Evolutionary conservation across 2,329 filamentous ascomycete species (phyloP), one percentile per base, ranked within the genome.

Genomic region (Didymella segeticola): DNA sequence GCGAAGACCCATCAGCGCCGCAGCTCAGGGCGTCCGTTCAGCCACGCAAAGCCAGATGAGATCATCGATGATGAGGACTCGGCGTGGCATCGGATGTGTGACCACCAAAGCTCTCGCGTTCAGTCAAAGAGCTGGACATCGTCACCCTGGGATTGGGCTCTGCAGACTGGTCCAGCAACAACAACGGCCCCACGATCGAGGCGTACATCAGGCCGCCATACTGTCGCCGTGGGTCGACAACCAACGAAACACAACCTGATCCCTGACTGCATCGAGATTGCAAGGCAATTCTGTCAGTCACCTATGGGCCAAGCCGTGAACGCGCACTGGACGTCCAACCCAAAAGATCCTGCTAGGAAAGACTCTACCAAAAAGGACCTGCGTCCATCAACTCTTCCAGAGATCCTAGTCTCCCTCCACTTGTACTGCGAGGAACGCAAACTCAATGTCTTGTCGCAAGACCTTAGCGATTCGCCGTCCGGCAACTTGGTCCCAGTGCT

Each of bases 391-490:
- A 89, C 27, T 78, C 88, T 69, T 84, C 90, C 66, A 81, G 89
- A 45, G 22, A 83, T 93, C 30, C 79, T 96, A 60, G 79, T 87
- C 31, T 89, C 85, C 1, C 79, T 99, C 11, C 95, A 99, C 75
- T 80, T 98, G 3, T 79, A 96, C n/a, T 83, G 89, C 0, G 93
- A 99, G 72, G 95, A 99, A 71, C 83, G 89, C 58, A 98, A 96
- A 69, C 82, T 99, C 1, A 86, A 90, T 56, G 83, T 87, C 3
- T 76, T 79, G 48, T 79, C 80, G 37, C 75, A 77, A n/a, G 80
- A 83, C 57, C 71, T 75, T n/a, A 75, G 79, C 10, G 74, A 69
- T 41, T 73, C 72, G 17, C 76, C 80, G 34, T 63, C 76, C 19
- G 75, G 79, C 12, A 79, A 82, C 34, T 75, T 98, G 19, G 84